A percentile compares a stretch with the other conserved stretches of the same genome.
Conservation (phyloP, 148 eudicot genomes). For the Rhododendron ferrugineum region DNA sequence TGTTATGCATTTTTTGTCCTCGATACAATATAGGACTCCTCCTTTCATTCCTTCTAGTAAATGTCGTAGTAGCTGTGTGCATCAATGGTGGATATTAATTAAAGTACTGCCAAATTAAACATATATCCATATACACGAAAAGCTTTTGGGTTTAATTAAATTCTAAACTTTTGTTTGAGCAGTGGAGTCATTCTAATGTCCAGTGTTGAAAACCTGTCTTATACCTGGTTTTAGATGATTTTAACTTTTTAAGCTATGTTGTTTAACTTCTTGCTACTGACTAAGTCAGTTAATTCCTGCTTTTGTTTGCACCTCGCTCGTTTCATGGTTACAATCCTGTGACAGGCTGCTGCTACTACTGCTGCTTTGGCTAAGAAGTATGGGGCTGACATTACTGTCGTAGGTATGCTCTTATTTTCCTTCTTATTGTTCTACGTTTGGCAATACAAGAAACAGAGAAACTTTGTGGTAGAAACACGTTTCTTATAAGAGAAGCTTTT, state of each 20-base stretch:
- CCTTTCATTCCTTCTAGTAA: not conserved
- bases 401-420: slow-evolving; percentile 47
- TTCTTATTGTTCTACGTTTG: no score
- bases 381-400: slow-evolving; percentile 93
- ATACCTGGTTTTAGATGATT: not conserved
- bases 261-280: not conserved
- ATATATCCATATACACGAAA: no score
- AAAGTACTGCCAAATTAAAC: not conserved
- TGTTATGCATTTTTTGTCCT: not conserved
- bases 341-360: slow-evolving; percentile 84
- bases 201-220: not conserved
- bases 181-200: not conserved
- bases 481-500: slow-evolving; percentile 1
- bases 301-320: slow-evolving; percentile 5
- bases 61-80: not conserved
- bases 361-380: slow-evolving; percentile 95
- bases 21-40: not conserved
- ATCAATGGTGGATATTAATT: not conserved
- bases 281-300: not conserved
- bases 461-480: slow-evolving; percentile 10
- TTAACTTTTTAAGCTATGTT: not conserved
- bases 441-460: not conserved
- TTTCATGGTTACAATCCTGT: slow-evolving; percentile 5
- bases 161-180: not conserved
- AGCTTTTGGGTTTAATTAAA: not conserved